Evolutionary conservation across 495 filamentous ascomycete genomes (phyloP).

Genomic region (Podospora anserina): DNA sequence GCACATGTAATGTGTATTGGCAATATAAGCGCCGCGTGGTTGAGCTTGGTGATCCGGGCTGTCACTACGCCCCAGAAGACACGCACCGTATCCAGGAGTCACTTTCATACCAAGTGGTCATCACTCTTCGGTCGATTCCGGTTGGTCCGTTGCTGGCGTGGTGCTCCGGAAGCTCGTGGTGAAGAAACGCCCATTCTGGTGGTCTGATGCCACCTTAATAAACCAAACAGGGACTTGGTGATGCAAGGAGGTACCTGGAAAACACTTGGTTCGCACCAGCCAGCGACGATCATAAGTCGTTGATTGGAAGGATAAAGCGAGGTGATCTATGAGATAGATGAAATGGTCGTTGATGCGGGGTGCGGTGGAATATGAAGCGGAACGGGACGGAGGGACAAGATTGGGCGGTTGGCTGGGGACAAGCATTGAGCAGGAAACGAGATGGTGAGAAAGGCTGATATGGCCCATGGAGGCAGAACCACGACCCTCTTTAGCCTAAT

Average conservation of each 20-base stretch:
- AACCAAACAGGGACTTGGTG: conserved; percentile 11
- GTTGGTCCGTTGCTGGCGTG: conserved; percentile 18
- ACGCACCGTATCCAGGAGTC: neutral
- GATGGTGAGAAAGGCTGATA: conserved; percentile 16
- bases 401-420: conserved; percentile 18
- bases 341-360: conserved; percentile 17
- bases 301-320: conserved; percentile 34
- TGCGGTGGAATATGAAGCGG: conserved; percentile 23
- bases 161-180: conserved; percentile 4
- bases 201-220: conserved; percentile 19
- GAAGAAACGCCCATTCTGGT: conserved; percentile 10
- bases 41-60: conserved; percentile 1
- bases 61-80: neutral
- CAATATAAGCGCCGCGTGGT: conserved; percentile 18
- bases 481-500: conserved; percentile 17
- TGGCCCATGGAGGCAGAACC: neutral
- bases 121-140: conserved; percentile 20
- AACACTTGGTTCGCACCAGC: conserved; percentile 14
- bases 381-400: conserved; percentile 20
- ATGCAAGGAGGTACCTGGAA: conserved; percentile 19
- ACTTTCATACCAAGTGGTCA: conserved; percentile 17
- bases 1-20: conserved; percentile 21
- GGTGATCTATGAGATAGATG: conserved; percentile 24
- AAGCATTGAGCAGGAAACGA: conserved; percentile 26
- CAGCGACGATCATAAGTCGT: conserved; percentile 9